A percentile compares a stretch with the other conserved stretches of the same genome.
Evolutionary conservation across 169 alveolate species (phyloP).

Genomic region (Fabrea salina): DNA sequence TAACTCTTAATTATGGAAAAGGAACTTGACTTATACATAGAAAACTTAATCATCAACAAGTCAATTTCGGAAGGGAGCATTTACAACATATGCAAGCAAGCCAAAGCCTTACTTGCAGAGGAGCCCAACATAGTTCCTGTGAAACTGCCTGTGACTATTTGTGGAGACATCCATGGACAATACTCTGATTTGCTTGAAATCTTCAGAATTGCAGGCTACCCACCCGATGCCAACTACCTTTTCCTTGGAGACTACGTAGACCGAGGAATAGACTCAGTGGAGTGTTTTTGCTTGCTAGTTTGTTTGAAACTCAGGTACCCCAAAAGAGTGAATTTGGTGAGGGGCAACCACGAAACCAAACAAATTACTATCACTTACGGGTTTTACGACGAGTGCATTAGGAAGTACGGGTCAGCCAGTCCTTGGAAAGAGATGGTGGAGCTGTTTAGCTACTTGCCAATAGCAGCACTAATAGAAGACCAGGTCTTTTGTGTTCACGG

Average conservation of each 20-base stretch:
- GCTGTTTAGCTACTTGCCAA: constrained; percentile 87
- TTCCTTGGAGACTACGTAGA: constrained; percentile 98
- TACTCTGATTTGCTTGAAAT: constrained; percentile 94
- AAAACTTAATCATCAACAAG: no score
- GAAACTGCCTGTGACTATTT: constrained; percentile 90
- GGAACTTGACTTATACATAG: no score
- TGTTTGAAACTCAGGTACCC: constrained; percentile 88
- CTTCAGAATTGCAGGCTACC: constrained; percentile 82
- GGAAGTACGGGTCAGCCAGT: constrained; percentile 90
- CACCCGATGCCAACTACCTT: constrained; percentile 96
- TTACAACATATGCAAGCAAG: not conserved
- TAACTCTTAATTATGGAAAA: no score
- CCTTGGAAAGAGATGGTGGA: constrained; percentile 90
- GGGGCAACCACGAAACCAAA: constrained; percentile 98
- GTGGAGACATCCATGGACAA: constrained; percentile 98
- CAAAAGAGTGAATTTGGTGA: constrained; percentile 79
- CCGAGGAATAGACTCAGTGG: constrained; percentile 93
- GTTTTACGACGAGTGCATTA: constrained; percentile 94
- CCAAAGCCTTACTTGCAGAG: constrained; percentile 76
- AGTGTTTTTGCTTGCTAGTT: constrained; percentile 84
- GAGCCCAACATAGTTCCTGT: constrained; percentile 88
- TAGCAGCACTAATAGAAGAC: constrained; percentile 74
- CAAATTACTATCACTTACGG: constrained; percentile 96
- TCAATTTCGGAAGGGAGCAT: not conserved
- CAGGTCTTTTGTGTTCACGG: constrained; percentile 94